Conservation (phyloP, 2,329 filamentous ascomycete species). For the Fusarium bulbicola region DNA sequence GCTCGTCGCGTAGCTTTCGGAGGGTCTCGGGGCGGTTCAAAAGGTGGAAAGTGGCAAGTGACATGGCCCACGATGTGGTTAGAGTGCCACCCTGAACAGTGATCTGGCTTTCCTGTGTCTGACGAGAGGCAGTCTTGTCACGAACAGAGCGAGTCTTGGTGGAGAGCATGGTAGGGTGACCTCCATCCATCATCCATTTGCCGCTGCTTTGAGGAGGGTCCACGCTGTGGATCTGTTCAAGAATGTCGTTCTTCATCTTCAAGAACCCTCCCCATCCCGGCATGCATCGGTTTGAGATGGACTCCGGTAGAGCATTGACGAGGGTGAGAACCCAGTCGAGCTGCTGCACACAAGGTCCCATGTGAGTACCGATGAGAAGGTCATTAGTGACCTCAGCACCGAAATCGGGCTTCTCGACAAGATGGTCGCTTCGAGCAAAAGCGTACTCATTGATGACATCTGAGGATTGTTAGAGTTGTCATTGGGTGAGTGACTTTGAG, state of each 20-base stretch:
- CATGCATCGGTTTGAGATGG: slow-evolving; percentile 47
- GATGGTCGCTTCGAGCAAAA: slow-evolving; percentile 48
- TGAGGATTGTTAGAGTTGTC: slow-evolving; percentile 16
- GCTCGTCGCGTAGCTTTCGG: slow-evolving; percentile 48
- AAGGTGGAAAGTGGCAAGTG: slow-evolving; percentile 49
- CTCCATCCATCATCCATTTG: slow-evolving; percentile 46
- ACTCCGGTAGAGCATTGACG: slow-evolving; percentile 49
- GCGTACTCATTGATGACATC: slow-evolving; percentile 54
- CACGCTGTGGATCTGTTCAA: slow-evolving; percentile 49
- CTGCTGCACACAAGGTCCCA: slow-evolving; percentile 50
- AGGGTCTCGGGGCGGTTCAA: slow-evolving; percentile 45
- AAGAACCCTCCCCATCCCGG: slow-evolving; percentile 51
- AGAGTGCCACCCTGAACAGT: slow-evolving; percentile 52
- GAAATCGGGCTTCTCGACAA: slow-evolving; percentile 48
- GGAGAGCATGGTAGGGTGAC: slow-evolving; percentile 50
- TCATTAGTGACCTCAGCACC: slow-evolving; percentile 49
- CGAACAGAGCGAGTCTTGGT: slow-evolving; percentile 44
- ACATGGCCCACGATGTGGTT: slow-evolving; percentile 51
- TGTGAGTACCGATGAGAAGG: slow-evolving; percentile 50
- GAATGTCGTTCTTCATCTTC: slow-evolving; percentile 51
- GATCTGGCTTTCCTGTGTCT: slow-evolving; percentile 52
- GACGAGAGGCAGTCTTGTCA: slow-evolving; percentile 47
- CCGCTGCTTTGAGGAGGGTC: slow-evolving; percentile 47
- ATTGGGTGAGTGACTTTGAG: not conserved
- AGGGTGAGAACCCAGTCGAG: slow-evolving; percentile 48